A percentile compares a stretch with the other conserved stretches of the same genome.
These are phyloP conservation scores for Trichosporon sp. DNA, from an alignment of 1,284 basidiomycete species.

Conservation along the genomic window DNA sequence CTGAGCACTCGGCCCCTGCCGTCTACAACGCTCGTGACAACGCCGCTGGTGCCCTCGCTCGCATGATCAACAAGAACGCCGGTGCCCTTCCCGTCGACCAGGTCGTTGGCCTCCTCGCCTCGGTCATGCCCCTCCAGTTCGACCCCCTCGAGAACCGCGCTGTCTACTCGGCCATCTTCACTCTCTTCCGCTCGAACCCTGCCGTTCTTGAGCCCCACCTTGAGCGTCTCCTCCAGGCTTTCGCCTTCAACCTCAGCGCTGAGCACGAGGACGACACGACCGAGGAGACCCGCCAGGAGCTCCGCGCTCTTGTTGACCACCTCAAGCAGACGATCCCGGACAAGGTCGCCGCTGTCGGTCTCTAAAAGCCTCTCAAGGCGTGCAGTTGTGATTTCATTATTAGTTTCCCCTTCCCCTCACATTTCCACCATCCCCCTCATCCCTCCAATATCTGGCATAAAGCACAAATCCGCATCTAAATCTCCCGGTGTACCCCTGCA, in stretches of 20 bases:
- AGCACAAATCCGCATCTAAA: slow-evolving; percentile 12
- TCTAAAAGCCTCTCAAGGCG: slow-evolving; percentile 32
- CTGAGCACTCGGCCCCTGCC: slow-evolving; percentile 61
- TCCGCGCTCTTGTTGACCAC: slow-evolving; percentile 73
- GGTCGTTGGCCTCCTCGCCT: slow-evolving; percentile 81
- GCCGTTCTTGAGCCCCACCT: slow-evolving; percentile 72
- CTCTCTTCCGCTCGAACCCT: slow-evolving; percentile 77
- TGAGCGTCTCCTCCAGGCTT: slow-evolving; percentile 79
- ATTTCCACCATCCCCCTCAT: not conserved
- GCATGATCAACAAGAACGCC: slow-evolving; percentile 82
- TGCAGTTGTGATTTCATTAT: slow-evolving; percentile 20
- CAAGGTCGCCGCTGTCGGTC: slow-evolving; percentile 54
- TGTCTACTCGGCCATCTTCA: slow-evolving; percentile 86
- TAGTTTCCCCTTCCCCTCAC: slow-evolving; percentile 1
- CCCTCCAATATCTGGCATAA: slow-evolving; percentile 17
- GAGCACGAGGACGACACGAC: slow-evolving; percentile 71
- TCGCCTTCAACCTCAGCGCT: slow-evolving; percentile 81
- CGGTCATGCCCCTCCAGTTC: slow-evolving; percentile 80
- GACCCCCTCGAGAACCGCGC: slow-evolving; percentile 88
- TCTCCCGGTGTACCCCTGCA: not conserved
- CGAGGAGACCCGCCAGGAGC: slow-evolving; percentile 71
- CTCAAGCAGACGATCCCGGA: slow-evolving; percentile 62
- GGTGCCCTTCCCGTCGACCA: slow-evolving; percentile 80
- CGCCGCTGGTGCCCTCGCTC: slow-evolving; percentile 86
- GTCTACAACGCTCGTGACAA: slow-evolving; percentile 90